Evolutionary conservation across 345 rosid genomes (phyloP), one percentile per base, ranked within the genome.

Genomic region (Cochlearia excelsa): DNA sequence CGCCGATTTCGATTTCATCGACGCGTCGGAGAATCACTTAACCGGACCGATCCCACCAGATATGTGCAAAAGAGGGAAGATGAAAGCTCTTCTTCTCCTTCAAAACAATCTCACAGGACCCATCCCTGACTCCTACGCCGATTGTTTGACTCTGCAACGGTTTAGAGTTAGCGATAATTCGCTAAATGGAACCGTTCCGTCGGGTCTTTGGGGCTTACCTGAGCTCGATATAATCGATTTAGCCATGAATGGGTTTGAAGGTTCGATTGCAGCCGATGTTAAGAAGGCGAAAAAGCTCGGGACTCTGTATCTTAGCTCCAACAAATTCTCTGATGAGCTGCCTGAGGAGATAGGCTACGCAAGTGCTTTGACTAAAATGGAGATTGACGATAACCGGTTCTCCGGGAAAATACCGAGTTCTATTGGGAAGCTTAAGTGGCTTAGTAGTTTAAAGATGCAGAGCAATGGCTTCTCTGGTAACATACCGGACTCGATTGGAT

Each of bases 131-230:
- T 69, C 72, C 5, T 92, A 92, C 34, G 86, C 76, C 0, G 82
- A 69, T 51, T 92, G 99, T 64, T 37, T 5, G 35, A 76, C 82
- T 39, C 59, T 92, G 9, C 1, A 30, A 61, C 80, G 99, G 34
- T 88, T 92, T 61, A 80, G 99, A 63, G 95, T 92, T 11, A 79
- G 74, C 48, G 63, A 77, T 2, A 92, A 92, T 71, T 77, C 73
- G 0, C 84, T 92, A 1, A 61, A 87, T 0, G 98, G 98, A 11
- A 63, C 59, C 0, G 80, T 92, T 45, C 98, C 98, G 0, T 47
- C 82, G 0, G 89, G 95, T 8, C 78, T 92, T 27, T 88, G 97
- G 95, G 95, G 97, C 2, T 74, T 92, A 59, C 95, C 98, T 0
- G 5, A 57, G 8, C 67, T 81, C 34, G 71, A 71, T 45, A 84